These are phyloP conservation scores for Coprinopsis strossmayeri DNA, from an alignment of 768 basidiomycete species.

Conservation along the genomic window DNA sequence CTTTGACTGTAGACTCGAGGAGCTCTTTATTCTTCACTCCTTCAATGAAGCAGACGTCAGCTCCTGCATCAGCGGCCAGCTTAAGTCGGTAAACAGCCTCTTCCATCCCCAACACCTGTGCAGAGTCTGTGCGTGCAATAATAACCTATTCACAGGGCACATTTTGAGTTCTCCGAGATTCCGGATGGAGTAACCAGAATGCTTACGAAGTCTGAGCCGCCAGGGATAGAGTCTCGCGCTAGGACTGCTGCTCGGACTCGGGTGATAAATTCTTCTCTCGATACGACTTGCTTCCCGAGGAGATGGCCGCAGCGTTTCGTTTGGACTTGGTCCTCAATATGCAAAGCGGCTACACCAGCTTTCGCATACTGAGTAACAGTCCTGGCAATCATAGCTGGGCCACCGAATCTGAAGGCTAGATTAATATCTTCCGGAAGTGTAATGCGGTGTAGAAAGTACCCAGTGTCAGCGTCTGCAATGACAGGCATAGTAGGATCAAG, in stretches of 20 bases:
- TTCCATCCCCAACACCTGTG: conserved; percentile 75
- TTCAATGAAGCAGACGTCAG: conserved; percentile 79
- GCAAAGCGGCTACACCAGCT: conserved; percentile 67
- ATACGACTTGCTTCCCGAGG: conserved; percentile 77
- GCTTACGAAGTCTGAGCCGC: conserved; percentile 63
- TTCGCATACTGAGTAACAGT: conserved; percentile 64
- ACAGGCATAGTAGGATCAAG: conserved; percentile 60
- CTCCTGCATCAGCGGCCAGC: conserved; percentile 66
- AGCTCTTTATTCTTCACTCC: conserved; percentile 67
- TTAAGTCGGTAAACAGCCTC: conserved; percentile 62
- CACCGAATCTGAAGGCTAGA: conserved; percentile 71
- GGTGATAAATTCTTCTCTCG: conserved; percentile 66
- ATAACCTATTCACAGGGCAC: no score
- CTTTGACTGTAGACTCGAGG: conserved; percentile 55
- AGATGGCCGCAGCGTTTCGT: conserved; percentile 79
- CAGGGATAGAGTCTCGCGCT: conserved; percentile 70
- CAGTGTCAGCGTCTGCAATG: conserved; percentile 78
- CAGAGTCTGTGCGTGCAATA: conserved; percentile 72
- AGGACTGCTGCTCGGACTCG: conserved; percentile 74
- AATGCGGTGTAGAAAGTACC: conserved; percentile 28
- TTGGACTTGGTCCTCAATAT: conserved; percentile 81
- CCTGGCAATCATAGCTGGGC: conserved; percentile 68
- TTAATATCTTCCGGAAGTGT: no score
- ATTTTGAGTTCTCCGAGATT: no score
- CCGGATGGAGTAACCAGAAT: background rate